A percentile compares a stretch with the other conserved stretches of the same genome.
These are phyloP conservation scores for Apiospora marii DNA, from an alignment of 2,329 filamentous ascomycete genomes.

Conservation along the genomic window DNA sequence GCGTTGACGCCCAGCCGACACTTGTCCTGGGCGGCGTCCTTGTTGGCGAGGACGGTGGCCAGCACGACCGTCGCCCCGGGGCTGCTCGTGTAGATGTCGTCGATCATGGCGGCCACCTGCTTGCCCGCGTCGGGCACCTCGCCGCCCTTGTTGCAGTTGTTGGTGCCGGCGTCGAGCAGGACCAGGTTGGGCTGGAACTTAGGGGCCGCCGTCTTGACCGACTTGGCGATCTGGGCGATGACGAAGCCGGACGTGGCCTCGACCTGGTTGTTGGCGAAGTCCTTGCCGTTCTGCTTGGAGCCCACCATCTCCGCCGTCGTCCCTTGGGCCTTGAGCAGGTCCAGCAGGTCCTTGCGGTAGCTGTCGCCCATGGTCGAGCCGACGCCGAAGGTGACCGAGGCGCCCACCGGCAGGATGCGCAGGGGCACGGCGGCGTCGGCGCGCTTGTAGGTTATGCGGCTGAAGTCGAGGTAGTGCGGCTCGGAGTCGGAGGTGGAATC, in stretches of 20 bases:
- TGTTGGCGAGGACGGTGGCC: conserved; percentile 36
- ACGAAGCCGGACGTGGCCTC: conserved; percentile 36
- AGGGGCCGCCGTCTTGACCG: conserved; percentile 29
- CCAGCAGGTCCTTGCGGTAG: conserved; percentile 46
- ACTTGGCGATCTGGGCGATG: conserved; percentile 33
- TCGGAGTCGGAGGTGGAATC: background rate
- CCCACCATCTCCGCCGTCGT: conserved; percentile 42
- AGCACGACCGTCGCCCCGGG: conserved; percentile 36
- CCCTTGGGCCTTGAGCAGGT: conserved; percentile 42
- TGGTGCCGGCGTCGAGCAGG: conserved; percentile 36
- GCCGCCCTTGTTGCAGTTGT: conserved; percentile 36
- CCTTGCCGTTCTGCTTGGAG: conserved; percentile 30
- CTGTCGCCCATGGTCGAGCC: conserved; percentile 48
- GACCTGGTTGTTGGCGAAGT: conserved; percentile 34
- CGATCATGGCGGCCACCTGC: conserved; percentile 33
- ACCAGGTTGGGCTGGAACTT: conserved; percentile 34
- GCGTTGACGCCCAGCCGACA: conserved; percentile 34
- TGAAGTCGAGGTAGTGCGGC: background rate
- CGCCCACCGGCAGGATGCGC: conserved; percentile 53
- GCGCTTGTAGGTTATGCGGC: background rate
- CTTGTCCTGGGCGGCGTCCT: conserved; percentile 33
- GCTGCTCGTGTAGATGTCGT: conserved; percentile 33
- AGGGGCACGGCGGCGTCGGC: conserved; percentile 37
- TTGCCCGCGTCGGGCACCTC: conserved; percentile 32
- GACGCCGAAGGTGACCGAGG: conserved; percentile 51